These are phyloP conservation scores for Starmerella scarabaei DNA, from an alignment of 805 yeast genomes.

Conservation along the genomic window DNA sequence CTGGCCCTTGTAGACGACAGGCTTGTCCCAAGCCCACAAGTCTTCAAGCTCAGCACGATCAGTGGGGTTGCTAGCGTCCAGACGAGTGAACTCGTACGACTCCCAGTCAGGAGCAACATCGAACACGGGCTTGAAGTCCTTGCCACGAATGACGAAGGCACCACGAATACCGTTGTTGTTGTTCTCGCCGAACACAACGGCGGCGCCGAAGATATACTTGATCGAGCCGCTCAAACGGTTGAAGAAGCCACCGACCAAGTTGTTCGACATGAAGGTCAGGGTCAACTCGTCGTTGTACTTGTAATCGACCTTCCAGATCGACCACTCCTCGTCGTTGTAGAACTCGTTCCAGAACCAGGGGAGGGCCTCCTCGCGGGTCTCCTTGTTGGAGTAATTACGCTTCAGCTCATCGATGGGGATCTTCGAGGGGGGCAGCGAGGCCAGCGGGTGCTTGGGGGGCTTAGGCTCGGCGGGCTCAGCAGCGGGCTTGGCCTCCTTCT, in stretches of 20 bases:
- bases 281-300: constrained; percentile 97
- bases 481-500: constrained; percentile 33
- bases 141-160: constrained; percentile 91
- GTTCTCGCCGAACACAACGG: constrained; percentile 97
- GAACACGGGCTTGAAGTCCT: constrained; percentile 80
- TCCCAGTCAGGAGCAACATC: constrained; percentile 99
- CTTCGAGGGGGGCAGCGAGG: constrained; percentile 51
- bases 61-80: constrained; percentile 66
- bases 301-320: constrained; percentile 89
- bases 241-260: constrained; percentile 96
- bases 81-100: constrained; percentile 70
- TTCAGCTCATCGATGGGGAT: constrained; percentile 84
- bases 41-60: constrained; percentile 71
- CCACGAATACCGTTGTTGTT: constrained; percentile 95
- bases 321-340: constrained; percentile 86
- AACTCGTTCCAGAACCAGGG: constrained; percentile 95
- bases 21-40: constrained; percentile 98
- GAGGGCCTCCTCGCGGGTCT: constrained; percentile 82
- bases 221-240: constrained; percentile 83
- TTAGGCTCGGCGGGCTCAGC: constrained; percentile 31
- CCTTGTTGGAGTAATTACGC: constrained; percentile 92
- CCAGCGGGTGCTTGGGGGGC: constrained; percentile 88
- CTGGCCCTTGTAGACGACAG: constrained; percentile 67
- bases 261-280: constrained; percentile 94
- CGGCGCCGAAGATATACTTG: constrained; percentile 85